Evolutionary conservation across 805 yeast genomes (phyloP).

Genomic region (Candida morakotiae): DNA sequence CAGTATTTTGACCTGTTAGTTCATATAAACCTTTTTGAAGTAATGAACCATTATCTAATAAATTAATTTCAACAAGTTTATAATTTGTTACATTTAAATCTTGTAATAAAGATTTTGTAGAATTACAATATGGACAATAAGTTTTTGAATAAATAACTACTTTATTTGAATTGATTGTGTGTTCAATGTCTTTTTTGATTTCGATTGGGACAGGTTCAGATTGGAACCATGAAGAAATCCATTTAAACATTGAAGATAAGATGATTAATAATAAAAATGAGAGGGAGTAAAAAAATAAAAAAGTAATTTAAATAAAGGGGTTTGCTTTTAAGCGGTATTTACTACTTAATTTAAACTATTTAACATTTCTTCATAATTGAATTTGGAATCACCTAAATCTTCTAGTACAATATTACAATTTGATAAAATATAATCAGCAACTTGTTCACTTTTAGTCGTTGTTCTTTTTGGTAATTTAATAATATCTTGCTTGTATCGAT

Average conservation of each 20-base stretch:
- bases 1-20: constrained; percentile 32
- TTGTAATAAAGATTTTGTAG: constrained; percentile 18
- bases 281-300: background rate
- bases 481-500: background rate
- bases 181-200: constrained; percentile 4
- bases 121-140: constrained; percentile 27
- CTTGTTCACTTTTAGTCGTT: background rate
- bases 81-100: constrained; percentile 14
- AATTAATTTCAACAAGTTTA: constrained; percentile 27
- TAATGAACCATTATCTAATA: constrained; percentile 19
- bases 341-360: no score
- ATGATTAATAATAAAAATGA: background rate
- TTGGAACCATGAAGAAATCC: constrained; percentile 14
- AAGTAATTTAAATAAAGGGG: background rate
- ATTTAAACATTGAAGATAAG: constrained; percentile 12
- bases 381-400: background rate
- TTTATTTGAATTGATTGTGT: constrained; percentile 8
- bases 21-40: constrained; percentile 28
- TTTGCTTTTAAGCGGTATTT: no score
- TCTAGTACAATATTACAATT: constrained; percentile 4
- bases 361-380: constrained; percentile 1
- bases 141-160: constrained; percentile 26
- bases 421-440: background rate
- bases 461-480: background rate
- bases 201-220: constrained; percentile 9